Evolutionary conservation across 495 filamentous ascomycete species (phyloP).

Genomic region (Ramalina intermedia): DNA sequence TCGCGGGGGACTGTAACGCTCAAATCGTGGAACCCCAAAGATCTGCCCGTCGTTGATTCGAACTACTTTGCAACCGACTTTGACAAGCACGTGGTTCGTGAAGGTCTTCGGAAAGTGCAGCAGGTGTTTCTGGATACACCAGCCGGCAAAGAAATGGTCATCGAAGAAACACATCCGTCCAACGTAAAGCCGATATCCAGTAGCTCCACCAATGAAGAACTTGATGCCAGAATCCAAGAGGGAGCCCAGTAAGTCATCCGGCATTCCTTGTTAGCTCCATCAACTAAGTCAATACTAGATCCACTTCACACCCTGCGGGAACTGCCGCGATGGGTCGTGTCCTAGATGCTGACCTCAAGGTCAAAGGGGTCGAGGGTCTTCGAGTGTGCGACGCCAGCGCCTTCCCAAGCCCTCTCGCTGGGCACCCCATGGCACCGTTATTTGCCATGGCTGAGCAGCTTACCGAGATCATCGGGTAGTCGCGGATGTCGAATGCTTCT

Average conservation of each 20-base stretch:
- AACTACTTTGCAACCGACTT: conserved; percentile 13
- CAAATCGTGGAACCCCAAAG: not conserved
- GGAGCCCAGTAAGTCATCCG: not conserved
- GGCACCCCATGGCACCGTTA: conserved; percentile 20
- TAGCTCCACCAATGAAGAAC: not conserved
- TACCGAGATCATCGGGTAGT: conserved; percentile 14
- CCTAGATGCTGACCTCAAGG: conserved; percentile 23
- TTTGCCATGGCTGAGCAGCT: conserved; percentile 27
- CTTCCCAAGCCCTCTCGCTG: conserved; percentile 21
- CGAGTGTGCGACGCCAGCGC: conserved; percentile 28
- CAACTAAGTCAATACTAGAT: no score
- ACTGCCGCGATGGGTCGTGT: conserved; percentile 28
- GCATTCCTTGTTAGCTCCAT: no score
- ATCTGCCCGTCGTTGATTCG: conserved; percentile 1
- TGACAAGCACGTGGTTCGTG: conserved; percentile 18
- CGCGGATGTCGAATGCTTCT: no score
- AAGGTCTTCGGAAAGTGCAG: conserved; percentile 12
- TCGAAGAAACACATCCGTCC: conserved; percentile 13
- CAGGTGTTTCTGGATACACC: conserved; percentile 10
- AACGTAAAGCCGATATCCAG: not conserved
- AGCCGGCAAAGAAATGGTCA: conserved; percentile 12
- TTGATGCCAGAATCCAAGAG: not conserved
- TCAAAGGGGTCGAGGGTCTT: conserved; percentile 25
- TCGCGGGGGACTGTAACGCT: conserved; percentile 6
- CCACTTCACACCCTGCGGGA: conserved; percentile 19